A percentile compares a stretch with the other conserved stretches of the same genome.
phyloP scores from a whole-genome alignment of 1,284 basidiomycete genomes.

The Athelia psychrophila region DNA sequence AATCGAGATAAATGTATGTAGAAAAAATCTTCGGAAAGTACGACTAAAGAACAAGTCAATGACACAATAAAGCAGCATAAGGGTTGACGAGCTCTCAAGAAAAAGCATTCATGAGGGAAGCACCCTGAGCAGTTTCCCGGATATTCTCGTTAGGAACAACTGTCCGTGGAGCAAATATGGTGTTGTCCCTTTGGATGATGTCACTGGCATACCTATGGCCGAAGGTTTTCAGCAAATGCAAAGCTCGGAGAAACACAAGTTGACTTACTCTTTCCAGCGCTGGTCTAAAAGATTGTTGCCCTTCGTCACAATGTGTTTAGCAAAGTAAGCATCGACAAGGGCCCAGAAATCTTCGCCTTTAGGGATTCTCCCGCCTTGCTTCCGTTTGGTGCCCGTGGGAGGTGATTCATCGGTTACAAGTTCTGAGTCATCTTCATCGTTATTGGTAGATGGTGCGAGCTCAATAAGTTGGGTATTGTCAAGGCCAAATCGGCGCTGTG shows the following conservation, averaged over 20 bases:
- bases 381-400: background rate
- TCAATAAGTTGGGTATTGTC: background rate
- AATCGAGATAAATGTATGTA: no score
- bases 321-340: background rate
- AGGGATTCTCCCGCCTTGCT: background rate
- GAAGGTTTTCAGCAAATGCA: background rate
- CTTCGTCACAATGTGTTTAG: background rate
- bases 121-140: no score
- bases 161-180: background rate
- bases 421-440: background rate
- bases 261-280: background rate
- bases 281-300: background rate
- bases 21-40: no score
- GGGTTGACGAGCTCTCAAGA: no score
- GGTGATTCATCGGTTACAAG: background rate
- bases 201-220: background rate
- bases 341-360: conserved; percentile 1
- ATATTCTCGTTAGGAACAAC: no score
- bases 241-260: background rate
- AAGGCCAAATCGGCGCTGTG: background rate
- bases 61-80: no score
- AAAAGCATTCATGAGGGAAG: no score
- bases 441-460: background rate
- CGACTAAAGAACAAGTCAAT: no score
- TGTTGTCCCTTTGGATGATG: background rate